These are phyloP conservation scores for Tetrahymena thermophila DNA, from an alignment of 73 alveolate genomes.

Conservation along the genomic window DNA sequence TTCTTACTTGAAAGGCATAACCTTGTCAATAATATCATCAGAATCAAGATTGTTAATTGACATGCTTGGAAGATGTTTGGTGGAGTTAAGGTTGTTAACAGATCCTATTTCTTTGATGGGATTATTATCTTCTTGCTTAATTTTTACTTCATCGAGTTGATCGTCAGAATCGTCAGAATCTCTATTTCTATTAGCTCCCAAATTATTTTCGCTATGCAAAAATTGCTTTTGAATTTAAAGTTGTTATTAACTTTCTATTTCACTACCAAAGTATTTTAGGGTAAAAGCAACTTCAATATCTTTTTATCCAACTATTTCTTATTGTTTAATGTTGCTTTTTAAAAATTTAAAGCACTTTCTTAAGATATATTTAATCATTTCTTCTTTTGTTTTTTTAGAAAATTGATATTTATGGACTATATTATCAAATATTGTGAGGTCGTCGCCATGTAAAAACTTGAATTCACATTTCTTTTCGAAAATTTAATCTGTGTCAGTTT, in stretches of 20 bases:
- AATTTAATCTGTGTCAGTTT: not conserved
- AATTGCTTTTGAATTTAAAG: not conserved
- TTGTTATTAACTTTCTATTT: not conserved
- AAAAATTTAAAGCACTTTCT: not conserved
- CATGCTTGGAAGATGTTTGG: not conserved
- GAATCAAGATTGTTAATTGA: not conserved
- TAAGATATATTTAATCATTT: not conserved
- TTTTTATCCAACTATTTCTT: not conserved
- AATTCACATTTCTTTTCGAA: not conserved
- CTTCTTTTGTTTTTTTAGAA: not conserved
- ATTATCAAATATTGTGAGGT: not conserved
- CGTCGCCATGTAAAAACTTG: not conserved
- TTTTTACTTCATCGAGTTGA: not conserved
- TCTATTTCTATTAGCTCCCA: not conserved
- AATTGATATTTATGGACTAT: not conserved
- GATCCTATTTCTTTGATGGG: not conserved
- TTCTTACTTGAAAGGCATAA: not conserved
- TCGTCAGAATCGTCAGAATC: not conserved
- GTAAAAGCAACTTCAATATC: not conserved
- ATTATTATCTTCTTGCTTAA: not conserved
- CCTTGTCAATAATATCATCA: not conserved
- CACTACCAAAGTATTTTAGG: not conserved
- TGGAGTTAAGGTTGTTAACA: not conserved
- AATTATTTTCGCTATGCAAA: not conserved
- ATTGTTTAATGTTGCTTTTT: not conserved